Evolutionary conservation across 1,284 basidiomycete species (phyloP), one percentile per base, ranked within the genome.

Genomic region (Fomes fomentarius): DNA sequence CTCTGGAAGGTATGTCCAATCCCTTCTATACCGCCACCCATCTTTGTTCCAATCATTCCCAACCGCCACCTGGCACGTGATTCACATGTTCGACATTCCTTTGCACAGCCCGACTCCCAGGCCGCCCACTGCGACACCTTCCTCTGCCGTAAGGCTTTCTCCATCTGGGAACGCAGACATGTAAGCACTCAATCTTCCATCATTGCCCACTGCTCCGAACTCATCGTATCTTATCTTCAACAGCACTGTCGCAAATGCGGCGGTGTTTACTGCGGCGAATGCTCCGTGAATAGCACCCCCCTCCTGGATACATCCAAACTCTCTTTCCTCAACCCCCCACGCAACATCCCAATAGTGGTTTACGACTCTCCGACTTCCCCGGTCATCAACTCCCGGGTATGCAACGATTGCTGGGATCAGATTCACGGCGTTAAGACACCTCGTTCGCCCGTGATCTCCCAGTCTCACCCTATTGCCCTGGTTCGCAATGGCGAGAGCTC

Each of bases 181-280:
- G 85, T 87, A 66, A 65, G 85, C 76, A 21, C 21, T 19, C 35
- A 25, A 24, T 47, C 51, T 57, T 35, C 60, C 54, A 30, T 51
- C 53, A 58, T 58, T 25, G n/a, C n/a, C n/a, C n/a, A n/a, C 17
- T 35, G 24, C 44, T 52, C 52, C 64, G 62, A 31, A 30, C 67
- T 66, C 53, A 68, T 51, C 60, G 47, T 56, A 61, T 47, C 66
- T 68, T 53, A 62, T 41, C 50, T 50, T 40, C 39, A 28, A 53
- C 65, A 87, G 84, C 89, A 91, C 59, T 91, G 89, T 71, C 80
- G 89, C 67, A 91, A 91, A 66, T 91, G 89, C 60, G 89, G 89
- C 49, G 87, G 86, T 56, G 73, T 90, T n/a, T 89, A 84, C 68
- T 91, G 87, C 68, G 69, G 69, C 35, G 68, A 78, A 4, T 90